Conservation (phyloP, 2,329 filamentous ascomycete species). For the Penicillium fuscoglaucum region DNA sequence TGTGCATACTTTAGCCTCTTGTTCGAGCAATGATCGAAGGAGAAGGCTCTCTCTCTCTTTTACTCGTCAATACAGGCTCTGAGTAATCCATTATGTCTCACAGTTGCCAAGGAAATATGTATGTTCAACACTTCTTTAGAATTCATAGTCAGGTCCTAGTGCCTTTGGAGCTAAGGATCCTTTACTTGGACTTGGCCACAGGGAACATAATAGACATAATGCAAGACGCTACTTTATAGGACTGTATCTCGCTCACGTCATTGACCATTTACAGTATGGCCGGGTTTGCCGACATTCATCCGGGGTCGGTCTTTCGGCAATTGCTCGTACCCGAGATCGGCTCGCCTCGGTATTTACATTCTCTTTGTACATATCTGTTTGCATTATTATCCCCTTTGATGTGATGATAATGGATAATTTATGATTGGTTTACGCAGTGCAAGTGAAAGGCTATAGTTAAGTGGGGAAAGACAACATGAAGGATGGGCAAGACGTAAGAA, state of each 20-base stretch:
- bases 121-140: no score
- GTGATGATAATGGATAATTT: background rate
- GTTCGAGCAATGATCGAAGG: no score
- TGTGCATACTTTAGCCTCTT: no score
- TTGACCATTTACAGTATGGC: no score
- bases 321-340: background rate
- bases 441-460: background rate
- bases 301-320: background rate
- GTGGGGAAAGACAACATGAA: background rate
- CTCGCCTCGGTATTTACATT: background rate
- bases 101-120: no score
- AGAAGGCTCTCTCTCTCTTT: no score
- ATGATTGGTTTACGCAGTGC: background rate
- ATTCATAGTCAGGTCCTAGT: background rate
- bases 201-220: background rate
- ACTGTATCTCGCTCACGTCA: background rate
- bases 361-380: background rate
- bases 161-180: background rate
- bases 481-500: background rate
- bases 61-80: no score
- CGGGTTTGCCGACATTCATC: no score
- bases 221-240: background rate
- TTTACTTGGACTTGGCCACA: background rate
- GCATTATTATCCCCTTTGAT: background rate
- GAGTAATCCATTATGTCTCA: no score